Base-by-base conservation (phyloP, 139 green algal species). In the Nannochloris sp. region DNA sequence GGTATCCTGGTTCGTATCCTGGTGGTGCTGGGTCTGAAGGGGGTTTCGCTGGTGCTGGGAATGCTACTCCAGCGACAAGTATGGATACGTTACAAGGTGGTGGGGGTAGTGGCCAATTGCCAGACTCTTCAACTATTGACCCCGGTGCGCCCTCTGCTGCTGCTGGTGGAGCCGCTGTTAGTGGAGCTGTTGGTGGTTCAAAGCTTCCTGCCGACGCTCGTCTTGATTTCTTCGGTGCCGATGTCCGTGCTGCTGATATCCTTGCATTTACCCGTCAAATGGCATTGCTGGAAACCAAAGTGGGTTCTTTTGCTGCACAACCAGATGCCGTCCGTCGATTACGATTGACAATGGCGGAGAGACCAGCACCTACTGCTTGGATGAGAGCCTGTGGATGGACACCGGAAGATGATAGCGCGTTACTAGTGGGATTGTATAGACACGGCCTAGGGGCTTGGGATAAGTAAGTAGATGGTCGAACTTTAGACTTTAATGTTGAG, bases 181-280 rank as follows among this genome's bases (percentile, higher is more conserved):
- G 31, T 31, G 14, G 8, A 15, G 25, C 13, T 67, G 65, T 63
- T 83, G 77, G 15, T 23, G n/a, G 19, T 39, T 39, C 9, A 34
- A 37, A 54, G 29, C 27, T 24, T 6, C 34, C 65, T 30, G 47
- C 34, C 30, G 80, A 88, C 3, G 80, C 80, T 29, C 76, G 85
- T 34, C 63, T 97, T 29, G 89, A 97, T 76, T 97, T 95, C 63
- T 98, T 97, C 56, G 92, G 92, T 2, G 74, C 74, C 0, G 59
- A 80, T 2, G 84, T 97, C 6, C 90, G 87, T 68, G 92, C 83
- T 1, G 45, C 70, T 12, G 90, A 98, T 47, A 65, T 96, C 37
- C 39, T 77, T 23, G 37, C 67, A 10, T 61, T 83, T 29, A 51
- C 83, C n/a, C 54, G 64, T 15, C 64, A 74, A 46, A 88, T 90